Percentiles rank a stretch among this genome's conserved stretches.
phyloP scores from a whole-genome alignment of 306 rosid genomes.

The Pyrus betulifolia region DNA sequence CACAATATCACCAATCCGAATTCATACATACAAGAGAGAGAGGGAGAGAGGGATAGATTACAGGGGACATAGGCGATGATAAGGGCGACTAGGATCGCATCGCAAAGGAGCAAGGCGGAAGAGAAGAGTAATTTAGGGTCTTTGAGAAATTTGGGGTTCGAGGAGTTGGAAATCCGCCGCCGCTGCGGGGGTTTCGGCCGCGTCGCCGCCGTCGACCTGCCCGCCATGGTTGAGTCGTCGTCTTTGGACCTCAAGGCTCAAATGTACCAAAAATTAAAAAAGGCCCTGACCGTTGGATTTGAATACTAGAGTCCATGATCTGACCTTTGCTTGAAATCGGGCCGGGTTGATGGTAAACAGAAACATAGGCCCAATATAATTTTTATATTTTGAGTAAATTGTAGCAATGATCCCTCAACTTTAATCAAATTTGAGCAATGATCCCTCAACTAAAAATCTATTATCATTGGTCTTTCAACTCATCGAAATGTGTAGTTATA shows the following conservation, averaged over 20 bases:
- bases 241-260: not conserved
- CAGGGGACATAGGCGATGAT: conserved; percentile 78
- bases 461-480: too few species aligned
- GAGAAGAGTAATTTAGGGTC: conserved; percentile 42
- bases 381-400: too few species aligned
- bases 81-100: conserved; percentile 51
- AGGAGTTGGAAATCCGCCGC: not conserved
- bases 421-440: too few species aligned
- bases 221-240: conserved; percentile 40
- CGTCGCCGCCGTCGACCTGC: conserved; percentile 34
- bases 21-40: not conserved
- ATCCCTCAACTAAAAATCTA: too few species aligned
- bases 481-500: too few species aligned
- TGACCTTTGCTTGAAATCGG: not conserved
- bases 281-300: not conserved
- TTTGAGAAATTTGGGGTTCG: not conserved
- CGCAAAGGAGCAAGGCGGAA: conserved; percentile 44
- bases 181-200: conserved; percentile 23
- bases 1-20: not conserved
- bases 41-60: conserved; percentile 16
- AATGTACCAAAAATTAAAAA: not conserved
- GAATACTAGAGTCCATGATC: not conserved
- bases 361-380: not conserved
- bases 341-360: not conserved
- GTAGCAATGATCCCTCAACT: too few species aligned